A percentile compares a stretch with the other conserved stretches of the same genome.
These are phyloP conservation scores for Myotisia sp. DNA, from an alignment of 2,329 filamentous ascomycete species.

Conservation along the genomic window DNA sequence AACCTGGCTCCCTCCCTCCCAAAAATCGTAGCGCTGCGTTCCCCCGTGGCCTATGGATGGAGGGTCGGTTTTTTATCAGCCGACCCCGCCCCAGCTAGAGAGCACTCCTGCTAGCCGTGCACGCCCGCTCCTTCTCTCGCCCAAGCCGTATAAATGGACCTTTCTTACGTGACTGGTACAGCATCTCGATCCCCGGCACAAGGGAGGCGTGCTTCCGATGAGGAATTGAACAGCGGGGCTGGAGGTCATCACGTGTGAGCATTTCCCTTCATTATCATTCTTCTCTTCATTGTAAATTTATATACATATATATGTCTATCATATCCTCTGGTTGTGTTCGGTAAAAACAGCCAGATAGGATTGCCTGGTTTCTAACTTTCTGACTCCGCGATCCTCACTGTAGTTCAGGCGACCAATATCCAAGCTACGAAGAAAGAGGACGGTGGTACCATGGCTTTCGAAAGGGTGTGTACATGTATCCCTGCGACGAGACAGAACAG, in stretches of 20 bases:
- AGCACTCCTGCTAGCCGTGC: conserved; percentile 6
- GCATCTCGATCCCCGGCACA: conserved; percentile 9
- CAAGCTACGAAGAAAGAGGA: conserved; percentile 49
- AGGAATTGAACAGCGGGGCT: conserved; percentile 3
- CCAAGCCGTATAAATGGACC: conserved; percentile 10
- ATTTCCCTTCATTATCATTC: neutral
- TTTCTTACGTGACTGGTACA: conserved; percentile 12
- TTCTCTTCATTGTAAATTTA: neutral
- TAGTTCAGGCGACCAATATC: conserved; percentile 26
- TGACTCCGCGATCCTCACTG: conserved; percentile 5
- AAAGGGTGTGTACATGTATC: conserved; percentile 58
- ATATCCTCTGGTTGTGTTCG: neutral
- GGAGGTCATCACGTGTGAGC: conserved; percentile 10
- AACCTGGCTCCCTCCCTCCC: neutral
- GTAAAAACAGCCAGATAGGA: neutral
- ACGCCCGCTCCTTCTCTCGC: conserved; percentile 2
- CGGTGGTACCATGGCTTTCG: conserved; percentile 55
- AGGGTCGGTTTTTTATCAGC: conserved; percentile 6
- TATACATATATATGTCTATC: neutral
- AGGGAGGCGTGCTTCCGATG: conserved; percentile 8
- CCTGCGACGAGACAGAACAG: conserved; percentile 63
- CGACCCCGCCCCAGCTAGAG: conserved; percentile 6
- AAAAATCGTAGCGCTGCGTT: conserved; percentile 1
- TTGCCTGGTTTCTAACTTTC: neutral
- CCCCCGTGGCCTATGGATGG: conserved; percentile 7